phyloP scores from a whole-genome alignment of 441 rosid species.

The Erysimum pusillum region DNA sequence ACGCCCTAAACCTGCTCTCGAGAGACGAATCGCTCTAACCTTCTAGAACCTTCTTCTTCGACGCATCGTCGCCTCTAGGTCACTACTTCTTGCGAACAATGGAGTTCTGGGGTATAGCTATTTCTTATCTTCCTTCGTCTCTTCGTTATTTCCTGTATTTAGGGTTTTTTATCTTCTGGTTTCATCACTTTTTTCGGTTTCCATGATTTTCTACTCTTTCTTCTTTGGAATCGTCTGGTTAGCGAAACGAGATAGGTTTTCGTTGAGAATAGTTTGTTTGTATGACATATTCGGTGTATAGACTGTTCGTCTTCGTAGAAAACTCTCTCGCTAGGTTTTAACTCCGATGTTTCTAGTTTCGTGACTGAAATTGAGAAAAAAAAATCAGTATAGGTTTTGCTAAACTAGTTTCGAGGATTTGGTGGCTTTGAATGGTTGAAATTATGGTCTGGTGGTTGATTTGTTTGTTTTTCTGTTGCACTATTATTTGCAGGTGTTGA shows the following conservation, averaged over 20 bases:
- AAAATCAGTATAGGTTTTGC: background rate
- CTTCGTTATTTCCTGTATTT: constrained; percentile 8
- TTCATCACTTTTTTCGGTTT: constrained; percentile 6
- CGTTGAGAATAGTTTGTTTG: background rate
- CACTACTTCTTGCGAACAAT: constrained; percentile 31
- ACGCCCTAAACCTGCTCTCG: constrained; percentile 30
- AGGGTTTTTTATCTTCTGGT: background rate
- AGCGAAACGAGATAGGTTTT: background rate
- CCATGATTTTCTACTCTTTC: constrained; percentile 18
- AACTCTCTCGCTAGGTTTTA: background rate
- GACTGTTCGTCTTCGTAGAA: background rate
- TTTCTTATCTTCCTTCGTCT: constrained; percentile 9
- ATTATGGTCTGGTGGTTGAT: background rate
- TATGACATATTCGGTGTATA: background rate
- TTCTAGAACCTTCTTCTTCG: constrained; percentile 36
- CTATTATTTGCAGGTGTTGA: constrained; percentile 68
- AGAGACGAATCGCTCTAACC: constrained; percentile 31
- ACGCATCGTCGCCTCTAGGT: constrained; percentile 33
- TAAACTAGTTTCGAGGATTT: background rate
- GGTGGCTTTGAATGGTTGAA: background rate
- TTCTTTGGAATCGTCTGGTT: constrained; percentile 28
- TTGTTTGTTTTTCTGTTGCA: background rate
- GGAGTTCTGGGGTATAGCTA: constrained; percentile 69
- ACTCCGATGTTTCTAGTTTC: background rate
- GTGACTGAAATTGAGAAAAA: background rate